Conservation (phyloP, 2,329 filamentous ascomycete genomes). For the Lasiodiplodia sp. region DNA sequence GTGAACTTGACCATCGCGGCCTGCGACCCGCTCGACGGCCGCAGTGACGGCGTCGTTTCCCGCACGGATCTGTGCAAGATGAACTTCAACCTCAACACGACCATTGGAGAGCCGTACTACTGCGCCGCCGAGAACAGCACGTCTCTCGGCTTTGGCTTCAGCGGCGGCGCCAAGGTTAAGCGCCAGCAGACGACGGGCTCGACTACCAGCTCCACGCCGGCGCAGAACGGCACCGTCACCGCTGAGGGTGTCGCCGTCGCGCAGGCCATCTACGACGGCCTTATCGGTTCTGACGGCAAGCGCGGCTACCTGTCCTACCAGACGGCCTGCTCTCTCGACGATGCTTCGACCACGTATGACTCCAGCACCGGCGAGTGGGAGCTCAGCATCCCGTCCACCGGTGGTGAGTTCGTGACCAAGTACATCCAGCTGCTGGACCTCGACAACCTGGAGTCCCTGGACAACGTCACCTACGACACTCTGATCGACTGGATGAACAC, state of each 20-base stretch:
- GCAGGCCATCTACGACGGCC: constrained; percentile 43
- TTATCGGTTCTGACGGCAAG: constrained; percentile 48
- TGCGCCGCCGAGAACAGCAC: constrained; percentile 43
- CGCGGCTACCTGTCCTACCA: constrained; percentile 54
- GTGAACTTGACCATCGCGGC: constrained; percentile 62
- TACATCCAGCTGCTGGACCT: constrained; percentile 46
- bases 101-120: constrained; percentile 57
- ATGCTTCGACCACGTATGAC: constrained; percentile 48
- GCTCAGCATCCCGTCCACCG: constrained; percentile 42
- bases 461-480: constrained; percentile 62
- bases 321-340: constrained; percentile 40
- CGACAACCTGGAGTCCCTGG: constrained; percentile 32
- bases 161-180: constrained; percentile 16
- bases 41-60: constrained; percentile 61
- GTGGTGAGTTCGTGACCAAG: constrained; percentile 53
- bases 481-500: constrained; percentile 61
- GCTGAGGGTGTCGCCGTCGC: constrained; percentile 40
- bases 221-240: constrained; percentile 44
- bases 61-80: constrained; percentile 58
- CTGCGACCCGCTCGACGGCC: constrained; percentile 64
- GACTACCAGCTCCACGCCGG: constrained; percentile 34
- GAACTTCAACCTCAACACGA: constrained; percentile 54
- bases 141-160: constrained; percentile 34
- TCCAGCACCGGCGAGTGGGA: constrained; percentile 41
- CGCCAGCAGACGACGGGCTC: constrained; percentile 16